Conservation (phyloP, 495 filamentous ascomycete genomes). For the Hyaloscypha hepaticicola region DNA sequence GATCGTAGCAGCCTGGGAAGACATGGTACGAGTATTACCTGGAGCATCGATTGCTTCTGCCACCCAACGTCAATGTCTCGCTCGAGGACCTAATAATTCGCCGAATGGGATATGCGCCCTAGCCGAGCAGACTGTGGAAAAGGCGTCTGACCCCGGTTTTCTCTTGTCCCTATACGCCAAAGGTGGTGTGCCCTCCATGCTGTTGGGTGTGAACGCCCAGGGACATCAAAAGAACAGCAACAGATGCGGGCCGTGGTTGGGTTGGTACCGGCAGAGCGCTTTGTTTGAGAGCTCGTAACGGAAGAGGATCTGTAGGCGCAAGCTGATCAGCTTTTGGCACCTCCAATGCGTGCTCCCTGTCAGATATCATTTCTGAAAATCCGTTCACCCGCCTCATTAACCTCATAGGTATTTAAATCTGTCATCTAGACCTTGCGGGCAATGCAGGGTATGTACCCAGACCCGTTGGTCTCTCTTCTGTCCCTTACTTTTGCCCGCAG, state of each 20-base stretch:
- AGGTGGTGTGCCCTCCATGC: not conserved
- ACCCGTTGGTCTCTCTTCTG: slow-evolving; percentile 15
- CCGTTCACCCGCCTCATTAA: slow-evolving; percentile 3
- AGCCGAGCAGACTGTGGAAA: not conserved
- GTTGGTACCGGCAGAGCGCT: not conserved
- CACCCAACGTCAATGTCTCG: not conserved
- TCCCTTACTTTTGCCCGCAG: slow-evolving; percentile 14
- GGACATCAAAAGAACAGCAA: slow-evolving; percentile 1
- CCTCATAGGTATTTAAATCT: slow-evolving; percentile 8
- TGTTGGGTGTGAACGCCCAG: not conserved
- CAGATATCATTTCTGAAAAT: slow-evolving; percentile 14
- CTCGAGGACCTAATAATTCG: not conserved
- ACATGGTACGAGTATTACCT: not conserved
- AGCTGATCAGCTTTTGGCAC: slow-evolving; percentile 9
- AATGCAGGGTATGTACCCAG: slow-evolving; percentile 16
- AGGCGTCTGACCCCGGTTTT: not conserved
- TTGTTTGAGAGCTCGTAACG: slow-evolving; percentile 4
- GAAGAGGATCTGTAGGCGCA: slow-evolving; percentile 13
- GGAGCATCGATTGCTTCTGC: not conserved
- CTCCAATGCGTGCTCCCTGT: slow-evolving; percentile 1
- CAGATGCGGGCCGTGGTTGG: not conserved
- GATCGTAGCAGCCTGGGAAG: not conserved
- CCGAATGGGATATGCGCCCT: not conserved
- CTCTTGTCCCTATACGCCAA: not conserved
- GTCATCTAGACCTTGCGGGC: slow-evolving; percentile 21